phyloP scores from a whole-genome alignment of 169 alveolate genomes.

The Plasmodium falciparum region DNA sequence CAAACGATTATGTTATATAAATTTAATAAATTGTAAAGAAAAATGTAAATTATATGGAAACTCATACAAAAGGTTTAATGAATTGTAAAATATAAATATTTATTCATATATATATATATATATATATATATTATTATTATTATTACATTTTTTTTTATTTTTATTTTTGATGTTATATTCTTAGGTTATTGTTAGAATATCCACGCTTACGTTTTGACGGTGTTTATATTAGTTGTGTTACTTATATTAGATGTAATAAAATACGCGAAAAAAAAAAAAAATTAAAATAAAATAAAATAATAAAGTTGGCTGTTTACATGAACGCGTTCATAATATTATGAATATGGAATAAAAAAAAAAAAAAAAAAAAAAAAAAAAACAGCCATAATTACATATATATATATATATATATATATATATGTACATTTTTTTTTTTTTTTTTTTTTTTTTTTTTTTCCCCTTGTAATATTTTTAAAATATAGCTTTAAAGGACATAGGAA shows the following conservation, averaged over 20 bases:
- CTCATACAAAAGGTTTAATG: conserved; percentile 47
- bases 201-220: conserved; percentile 67
- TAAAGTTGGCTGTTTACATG: background rate
- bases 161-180: background rate
- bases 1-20: conserved; percentile 28
- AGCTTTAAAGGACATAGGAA: conserved; percentile 65
- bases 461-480: background rate
- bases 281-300: background rate
- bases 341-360: background rate
- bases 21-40: conserved; percentile 40
- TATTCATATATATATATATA: too few species aligned
- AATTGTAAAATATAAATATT: background rate
- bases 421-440: too few species aligned
- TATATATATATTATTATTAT: too few species aligned
- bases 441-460: background rate
- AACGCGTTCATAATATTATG: background rate
- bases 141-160: background rate
- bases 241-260: conserved; percentile 52
- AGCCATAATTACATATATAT: conserved; percentile 3
- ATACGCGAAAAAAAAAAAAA: conserved; percentile 1
- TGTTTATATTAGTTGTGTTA: conserved; percentile 65
- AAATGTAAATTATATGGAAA: conserved; percentile 33
- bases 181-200: conserved; percentile 50
- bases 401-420: conserved; percentile 11
- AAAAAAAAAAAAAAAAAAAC: background rate